Base-by-base conservation (phyloP, 2,329 filamentous ascomycete genomes). In the Pseudogymnoascus sp. region DNA sequence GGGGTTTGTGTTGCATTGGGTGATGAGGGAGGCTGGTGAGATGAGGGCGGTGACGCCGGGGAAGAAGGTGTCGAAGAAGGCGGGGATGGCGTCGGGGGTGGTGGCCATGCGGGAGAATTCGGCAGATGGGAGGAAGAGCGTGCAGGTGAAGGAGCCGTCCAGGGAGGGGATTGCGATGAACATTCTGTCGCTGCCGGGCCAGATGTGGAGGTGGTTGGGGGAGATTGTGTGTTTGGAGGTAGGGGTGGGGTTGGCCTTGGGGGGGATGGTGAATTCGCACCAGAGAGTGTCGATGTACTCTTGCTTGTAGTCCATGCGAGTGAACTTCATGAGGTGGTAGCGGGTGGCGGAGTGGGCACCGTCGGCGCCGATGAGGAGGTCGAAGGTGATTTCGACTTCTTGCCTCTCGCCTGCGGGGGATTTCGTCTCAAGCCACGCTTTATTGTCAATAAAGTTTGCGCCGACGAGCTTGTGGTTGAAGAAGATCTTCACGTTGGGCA, bases 261-360 rank as follows among this genome's bases (percentile, higher is more conserved):
- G 80, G 18, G 82, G 78, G 64, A 99, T 91, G 58, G 86, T 86
- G 71, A 99, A 97, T 71, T 99, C 94, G 73, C 93, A 97, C 94
- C 94, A 99, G 4, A 97, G 77, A 0, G 92, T 94, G 73, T 97
- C 93, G 70, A 99, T 94, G 73, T 99, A 99, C 68, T 91, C 85
- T 72, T 99, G 94, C 67, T 89, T 81, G 71, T 96, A 99, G 74
- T 94, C 85, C 84, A 97, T 90, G 9, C 89, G 85, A 0, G 88
- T 83, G 69, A 84, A 97, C 75, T 97, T 97, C 93, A 99, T 99
- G 75, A 99, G 78, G 71, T 97, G 91, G 71, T 91, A 95, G 59
- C 94, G 82, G 3, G 92, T 87, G 43, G 91, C 87, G 0, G 93
- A 97, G 75, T 99, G 93, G 0, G 94, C 94, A 6, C 94, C 94